A percentile compares a stretch with the other conserved stretches of the same genome.
Evolutionary conservation across 805 yeast species (phyloP).

Genomic region (Spathaspora passalidarum): DNA sequence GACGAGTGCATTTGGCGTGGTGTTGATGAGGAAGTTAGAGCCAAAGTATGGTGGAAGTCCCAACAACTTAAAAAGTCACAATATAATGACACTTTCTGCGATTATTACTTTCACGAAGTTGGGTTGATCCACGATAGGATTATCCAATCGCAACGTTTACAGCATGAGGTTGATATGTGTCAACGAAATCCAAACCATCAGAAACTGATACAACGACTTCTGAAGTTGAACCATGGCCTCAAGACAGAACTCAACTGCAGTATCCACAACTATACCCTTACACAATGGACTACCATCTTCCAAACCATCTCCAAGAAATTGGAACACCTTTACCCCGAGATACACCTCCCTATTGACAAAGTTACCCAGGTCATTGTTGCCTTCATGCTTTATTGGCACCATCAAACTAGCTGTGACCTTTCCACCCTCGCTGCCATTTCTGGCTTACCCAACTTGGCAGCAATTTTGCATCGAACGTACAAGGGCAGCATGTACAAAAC

Average conservation of each 20-base stretch:
- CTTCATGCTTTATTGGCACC: constrained; percentile 18
- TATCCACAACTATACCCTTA: background rate
- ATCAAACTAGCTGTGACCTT: constrained; percentile 6
- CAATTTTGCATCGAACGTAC: constrained; percentile 37
- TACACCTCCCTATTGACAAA: constrained; percentile 3
- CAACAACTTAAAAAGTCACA: background rate
- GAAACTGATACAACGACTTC: background rate
- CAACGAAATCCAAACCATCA: no score
- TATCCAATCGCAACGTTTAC: background rate
- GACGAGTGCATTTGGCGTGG: constrained; percentile 7
- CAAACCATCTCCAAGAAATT: constrained; percentile 12
- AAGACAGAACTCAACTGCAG: background rate
- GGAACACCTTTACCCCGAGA: background rate
- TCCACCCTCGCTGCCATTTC: constrained; percentile 24
- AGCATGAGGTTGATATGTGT: background rate
- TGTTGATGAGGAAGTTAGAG: constrained; percentile 28
- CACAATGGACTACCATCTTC: background rate
- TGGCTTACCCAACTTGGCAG: constrained; percentile 39
- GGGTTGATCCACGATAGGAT: background rate
- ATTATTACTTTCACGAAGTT: constrained; percentile 9
- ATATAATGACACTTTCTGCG: constrained; percentile 13
- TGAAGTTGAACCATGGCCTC: background rate
- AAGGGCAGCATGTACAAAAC: constrained; percentile 32
- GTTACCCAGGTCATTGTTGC: constrained; percentile 28
- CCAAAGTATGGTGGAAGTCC: constrained; percentile 46